Evolutionary conservation across 164 flowering plant species (phyloP).

Genomic region (Vitis rotundifolia): DNA sequence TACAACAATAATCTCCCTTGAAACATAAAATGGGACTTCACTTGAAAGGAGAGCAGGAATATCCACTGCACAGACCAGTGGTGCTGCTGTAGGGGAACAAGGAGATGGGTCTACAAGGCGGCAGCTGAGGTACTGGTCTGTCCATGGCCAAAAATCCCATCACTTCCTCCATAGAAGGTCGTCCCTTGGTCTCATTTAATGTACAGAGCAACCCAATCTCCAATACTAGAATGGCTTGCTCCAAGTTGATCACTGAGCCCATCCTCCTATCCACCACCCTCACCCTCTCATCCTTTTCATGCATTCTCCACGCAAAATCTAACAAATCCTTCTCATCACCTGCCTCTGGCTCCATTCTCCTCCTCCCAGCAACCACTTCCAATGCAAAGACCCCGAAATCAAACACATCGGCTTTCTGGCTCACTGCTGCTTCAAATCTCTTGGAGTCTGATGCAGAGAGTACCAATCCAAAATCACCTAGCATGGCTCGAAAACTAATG

Average conservation of each 20-base stretch:
- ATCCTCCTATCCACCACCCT: slow-evolving; percentile 40
- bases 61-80: slow-evolving; percentile 34
- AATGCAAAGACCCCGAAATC: slow-evolving; percentile 44
- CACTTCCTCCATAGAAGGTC: slow-evolving; percentile 53
- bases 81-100: slow-evolving; percentile 46
- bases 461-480: slow-evolving; percentile 30
- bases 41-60: slow-evolving; percentile 41
- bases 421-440: slow-evolving; percentile 28
- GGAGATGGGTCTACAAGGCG: slow-evolving; percentile 39
- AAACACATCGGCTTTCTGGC: slow-evolving; percentile 38
- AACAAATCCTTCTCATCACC: slow-evolving; percentile 34
- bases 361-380: slow-evolving; percentile 54
- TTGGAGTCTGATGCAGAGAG: slow-evolving; percentile 18
- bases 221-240: slow-evolving; percentile 39
- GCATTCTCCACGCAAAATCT: slow-evolving; percentile 56
- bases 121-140: slow-evolving; percentile 40
- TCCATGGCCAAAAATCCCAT: slow-evolving; percentile 33
- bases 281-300: slow-evolving; percentile 28
- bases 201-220: slow-evolving; percentile 58
- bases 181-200: slow-evolving; percentile 34
- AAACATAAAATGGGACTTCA: slow-evolving; percentile 8
- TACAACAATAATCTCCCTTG: too few relatives aligned
- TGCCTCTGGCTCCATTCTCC: slow-evolving; percentile 14
- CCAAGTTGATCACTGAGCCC: slow-evolving; percentile 32
- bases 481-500: slow-evolving; percentile 28